Percentiles rank a stretch among this genome's conserved stretches.
Conservation (phyloP, 2,329 filamentous ascomycete genomes). For the Alternaria triticina region DNA sequence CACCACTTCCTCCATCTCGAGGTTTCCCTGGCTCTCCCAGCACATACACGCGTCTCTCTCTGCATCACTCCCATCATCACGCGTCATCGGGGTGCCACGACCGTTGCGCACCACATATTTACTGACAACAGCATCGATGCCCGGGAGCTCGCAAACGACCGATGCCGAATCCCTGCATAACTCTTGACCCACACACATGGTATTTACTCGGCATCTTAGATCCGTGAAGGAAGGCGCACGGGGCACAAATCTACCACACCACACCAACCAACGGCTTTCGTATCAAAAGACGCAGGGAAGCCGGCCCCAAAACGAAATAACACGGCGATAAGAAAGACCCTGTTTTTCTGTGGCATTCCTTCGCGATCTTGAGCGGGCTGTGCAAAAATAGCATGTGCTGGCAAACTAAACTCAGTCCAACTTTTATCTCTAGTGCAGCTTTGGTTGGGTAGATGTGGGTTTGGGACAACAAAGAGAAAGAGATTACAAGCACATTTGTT, state of each 20-base stretch:
- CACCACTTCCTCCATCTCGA: background rate
- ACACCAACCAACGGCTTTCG: background rate
- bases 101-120: background rate
- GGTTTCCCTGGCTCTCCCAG: background rate
- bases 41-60: background rate
- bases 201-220: constrained; percentile 12
- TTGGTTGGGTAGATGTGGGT: background rate
- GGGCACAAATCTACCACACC: constrained; percentile 1
- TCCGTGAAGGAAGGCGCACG: constrained; percentile 5
- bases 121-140: background rate
- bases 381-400: background rate
- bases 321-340: constrained; percentile 1
- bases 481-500: background rate
- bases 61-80: background rate
- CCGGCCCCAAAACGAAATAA: background rate
- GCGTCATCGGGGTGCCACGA: background rate
- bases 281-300: constrained; percentile 2
- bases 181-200: constrained; percentile 10
- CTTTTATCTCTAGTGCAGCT: background rate
- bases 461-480: background rate
- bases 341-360: background rate
- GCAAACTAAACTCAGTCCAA: background rate
- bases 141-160: background rate
- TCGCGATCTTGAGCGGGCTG: background rate
- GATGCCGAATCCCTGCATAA: constrained; percentile 1